phyloP scores from a whole-genome alignment of 352 stramenopile genomes.

The Pythium pyrilobum region DNA sequence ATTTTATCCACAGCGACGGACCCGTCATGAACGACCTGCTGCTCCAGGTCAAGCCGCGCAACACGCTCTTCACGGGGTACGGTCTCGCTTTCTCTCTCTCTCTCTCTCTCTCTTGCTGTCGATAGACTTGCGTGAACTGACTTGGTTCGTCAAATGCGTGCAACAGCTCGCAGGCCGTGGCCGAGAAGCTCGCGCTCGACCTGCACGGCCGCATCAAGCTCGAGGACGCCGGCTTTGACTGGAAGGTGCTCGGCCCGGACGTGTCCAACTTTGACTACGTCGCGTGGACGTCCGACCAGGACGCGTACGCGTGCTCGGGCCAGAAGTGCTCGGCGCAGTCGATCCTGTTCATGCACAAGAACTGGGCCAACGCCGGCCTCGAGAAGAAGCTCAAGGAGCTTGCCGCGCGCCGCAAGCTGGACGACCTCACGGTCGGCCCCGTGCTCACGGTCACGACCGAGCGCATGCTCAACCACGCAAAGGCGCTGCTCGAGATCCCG shows the following conservation, averaged over 20 bases:
- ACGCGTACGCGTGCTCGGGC: constrained; percentile 97
- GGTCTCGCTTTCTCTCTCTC: too few relatives aligned
- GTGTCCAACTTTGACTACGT: constrained; percentile 96
- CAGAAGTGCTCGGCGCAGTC: constrained; percentile 99
- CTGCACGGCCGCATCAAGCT: constrained; percentile 92
- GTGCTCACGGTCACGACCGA: constrained; percentile 97
- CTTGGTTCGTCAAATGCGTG: background rate
- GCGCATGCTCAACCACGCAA: constrained; percentile 91
- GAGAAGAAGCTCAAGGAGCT: constrained; percentile 91
- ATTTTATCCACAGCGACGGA: constrained; percentile 96
- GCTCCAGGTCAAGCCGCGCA: constrained; percentile 89
- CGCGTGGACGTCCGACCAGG: constrained; percentile 97
- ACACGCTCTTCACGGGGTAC: constrained; percentile 98
- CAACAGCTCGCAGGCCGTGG: constrained; percentile 85
- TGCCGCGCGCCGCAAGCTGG: constrained; percentile 86
- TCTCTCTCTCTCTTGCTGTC: too few relatives aligned
- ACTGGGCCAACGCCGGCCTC: constrained; percentile 91
- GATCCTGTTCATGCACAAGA: constrained; percentile 98
- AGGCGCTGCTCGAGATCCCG: constrained; percentile 90
- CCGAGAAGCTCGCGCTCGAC: constrained; percentile 90
- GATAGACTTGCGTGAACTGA: background rate
- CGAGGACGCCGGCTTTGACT: constrained; percentile 99
- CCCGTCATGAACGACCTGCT: constrained; percentile 94
- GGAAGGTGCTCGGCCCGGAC: constrained; percentile 97
- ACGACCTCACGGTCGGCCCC: constrained; percentile 95